Evolutionary conservation across 2,329 filamentous ascomycete genomes (phyloP), one percentile per base, ranked within the genome.

Genomic region (Neocucurbitaria cava): DNA sequence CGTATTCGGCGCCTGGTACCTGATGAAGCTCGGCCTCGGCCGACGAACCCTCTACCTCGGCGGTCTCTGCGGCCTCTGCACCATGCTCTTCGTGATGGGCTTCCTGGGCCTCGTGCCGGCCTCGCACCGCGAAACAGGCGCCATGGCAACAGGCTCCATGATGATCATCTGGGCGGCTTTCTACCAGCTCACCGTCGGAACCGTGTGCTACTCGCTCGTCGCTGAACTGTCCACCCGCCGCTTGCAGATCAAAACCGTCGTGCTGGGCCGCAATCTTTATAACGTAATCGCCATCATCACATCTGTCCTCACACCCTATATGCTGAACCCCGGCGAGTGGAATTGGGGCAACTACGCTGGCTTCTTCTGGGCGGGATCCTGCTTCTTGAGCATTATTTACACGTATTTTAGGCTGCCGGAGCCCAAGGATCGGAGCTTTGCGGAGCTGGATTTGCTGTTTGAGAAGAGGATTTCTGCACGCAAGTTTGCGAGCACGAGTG

Each of bases 181-280:
- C 1, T 96, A 96, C 77, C 91, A 96, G 73, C 82, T 94, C 43
- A 90, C 91, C 0, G 92, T 96, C 44, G 92, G 92, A 35, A 95
- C 92, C 0, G 91, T 96, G 7, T 92, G 89, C 76, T 96, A 96
- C 78, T 95, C 91, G 0, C 84, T 96, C 10, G 92, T 96, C 4
- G 86, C 90, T 1, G 92, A 96, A 74, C 77, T 96, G 20, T 92
- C 91, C 0, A 92, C 91, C 0, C 86, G 90, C 13, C 85, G 92
- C 1, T 82, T 97, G 30, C 89, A 93, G 70, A 93, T 96, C 79
- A 96, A 96, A 81, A 96, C 93, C 0, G 89, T 96, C 20, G 92
- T 95, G 1, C 83, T 96, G 2, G 92, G 90, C 1, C 89, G 92
- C 50, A 90, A 91, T 64, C 79, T 92, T 11, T 82, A 80, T 81